Evolutionary conservation across 1,284 basidiomycete species (phyloP).

Genomic region (Bondarzewia mesenterica): DNA sequence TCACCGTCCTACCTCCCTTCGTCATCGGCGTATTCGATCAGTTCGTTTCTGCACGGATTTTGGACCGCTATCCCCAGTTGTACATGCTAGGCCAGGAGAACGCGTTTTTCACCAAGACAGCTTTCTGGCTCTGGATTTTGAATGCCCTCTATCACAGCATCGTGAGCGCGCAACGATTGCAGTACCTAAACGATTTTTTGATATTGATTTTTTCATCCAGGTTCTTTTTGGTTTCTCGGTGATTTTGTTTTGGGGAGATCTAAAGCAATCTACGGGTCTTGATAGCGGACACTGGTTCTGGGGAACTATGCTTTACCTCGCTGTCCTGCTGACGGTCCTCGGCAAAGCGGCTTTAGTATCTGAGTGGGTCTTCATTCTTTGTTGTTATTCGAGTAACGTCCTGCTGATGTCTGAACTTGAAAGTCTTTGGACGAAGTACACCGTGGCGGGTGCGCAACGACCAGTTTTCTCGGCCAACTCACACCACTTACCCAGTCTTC

Average conservation of each 20-base stretch:
- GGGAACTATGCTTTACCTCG: constrained; percentile 93
- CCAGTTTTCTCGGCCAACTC: not conserved
- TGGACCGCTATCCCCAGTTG: constrained; percentile 96
- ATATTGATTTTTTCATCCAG: constrained; percentile 27
- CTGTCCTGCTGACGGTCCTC: constrained; percentile 89
- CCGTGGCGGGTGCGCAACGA: constrained; percentile 67
- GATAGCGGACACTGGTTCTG: constrained; percentile 96
- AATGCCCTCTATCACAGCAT: constrained; percentile 94
- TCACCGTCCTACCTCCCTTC: constrained; percentile 91
- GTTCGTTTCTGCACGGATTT: constrained; percentile 92
- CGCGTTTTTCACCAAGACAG: constrained; percentile 83
- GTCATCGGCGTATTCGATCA: constrained; percentile 98
- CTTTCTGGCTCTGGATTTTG: constrained; percentile 93
- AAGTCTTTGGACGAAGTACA: constrained; percentile 99
- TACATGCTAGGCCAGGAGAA: constrained; percentile 92
- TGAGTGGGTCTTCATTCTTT: constrained; percentile 56
- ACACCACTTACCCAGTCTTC: constrained; percentile 9
- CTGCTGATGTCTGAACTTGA: constrained; percentile 9
- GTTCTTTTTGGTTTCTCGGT: constrained; percentile 85
- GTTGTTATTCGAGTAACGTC: constrained; percentile 1
- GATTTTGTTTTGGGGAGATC: constrained; percentile 86
- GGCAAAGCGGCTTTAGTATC: constrained; percentile 97
- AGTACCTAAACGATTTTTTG: not conserved
- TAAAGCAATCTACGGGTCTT: constrained; percentile 74
- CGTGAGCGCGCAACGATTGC: constrained; percentile 38